Percentiles rank a stretch among this genome's conserved stretches.
phyloP scores from a whole-genome alignment of 257 asterid species.

The Penstemon eatonii region DNA sequence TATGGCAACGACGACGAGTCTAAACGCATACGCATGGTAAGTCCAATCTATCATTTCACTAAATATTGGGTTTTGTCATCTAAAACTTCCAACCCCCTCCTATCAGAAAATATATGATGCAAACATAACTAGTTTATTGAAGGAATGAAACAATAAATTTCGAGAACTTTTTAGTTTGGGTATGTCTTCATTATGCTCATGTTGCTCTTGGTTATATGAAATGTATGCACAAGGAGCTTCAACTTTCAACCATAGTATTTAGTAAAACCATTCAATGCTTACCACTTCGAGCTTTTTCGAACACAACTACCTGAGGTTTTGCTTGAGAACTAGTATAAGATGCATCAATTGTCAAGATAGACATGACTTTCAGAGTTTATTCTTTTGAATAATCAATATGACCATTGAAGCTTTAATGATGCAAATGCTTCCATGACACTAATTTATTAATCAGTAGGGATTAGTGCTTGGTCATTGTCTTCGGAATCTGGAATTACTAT shows the following conservation, averaged over 20 bases:
- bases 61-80: slow-evolving; percentile 2
- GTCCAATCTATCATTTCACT: slow-evolving; percentile 12
- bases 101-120: background rate
- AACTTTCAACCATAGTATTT: background rate
- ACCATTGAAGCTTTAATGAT: slow-evolving; percentile 1
- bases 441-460: background rate
- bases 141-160: too few relatives aligned
- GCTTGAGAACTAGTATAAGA: background rate
- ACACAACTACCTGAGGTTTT: background rate
- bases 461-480: background rate
- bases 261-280: too few relatives aligned
- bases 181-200: background rate
- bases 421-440: background rate
- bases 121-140: background rate
- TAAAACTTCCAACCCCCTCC: background rate
- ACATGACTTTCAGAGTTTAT: slow-evolving; percentile 1
- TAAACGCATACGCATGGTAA: slow-evolving; percentile 45
- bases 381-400: background rate
- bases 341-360: background rate
- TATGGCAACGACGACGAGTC: slow-evolving; percentile 43
- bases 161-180: background rate
- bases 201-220: background rate
- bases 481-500: background rate
- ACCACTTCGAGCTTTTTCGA: too few relatives aligned
- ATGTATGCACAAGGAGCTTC: background rate